Evolutionary conservation across 257 asterid genomes (phyloP), one percentile per base, ranked within the genome.

Genomic region (Gentiana straminea): DNA sequence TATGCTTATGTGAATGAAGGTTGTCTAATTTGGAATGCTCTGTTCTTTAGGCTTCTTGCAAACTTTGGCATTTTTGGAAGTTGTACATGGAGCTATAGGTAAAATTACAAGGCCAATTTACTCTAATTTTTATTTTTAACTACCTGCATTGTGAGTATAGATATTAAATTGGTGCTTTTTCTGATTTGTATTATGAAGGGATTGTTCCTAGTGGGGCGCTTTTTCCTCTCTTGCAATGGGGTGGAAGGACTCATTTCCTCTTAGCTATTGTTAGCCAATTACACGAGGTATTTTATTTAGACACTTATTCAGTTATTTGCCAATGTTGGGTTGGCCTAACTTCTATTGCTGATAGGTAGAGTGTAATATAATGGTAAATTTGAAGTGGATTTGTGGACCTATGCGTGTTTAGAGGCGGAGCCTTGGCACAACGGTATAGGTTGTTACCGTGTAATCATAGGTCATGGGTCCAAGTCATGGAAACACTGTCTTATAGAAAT

Each of bases 201-300:
- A 77, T 87, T 75, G 96, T 84, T 77, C 94, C 98, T 2, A 91
- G 89, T 77, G 98, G 96, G 35, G 62, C 71, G 52, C 35, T 84
- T 64, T 74, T 87, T 65, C 96, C 98, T 59, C 74, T 91, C 77
- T 71, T 87, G 95, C 98, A 91, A 71, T 87, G 98, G 98, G 94
- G 90, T 69, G 98, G 98, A 69, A 79, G 91, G 79, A 79, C 77
- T 65, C 96, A 91, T 75, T 87, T 84, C 67, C 68, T 91, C 75
- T 73, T 84, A 45, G 98, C 96, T 59, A 49, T 87, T 75, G 86
- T 84, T 62, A 70, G 69, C 36, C 64, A 64, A 38, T 73, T 91
- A 63, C 55, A 38, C 1, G 92, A 82, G 98, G 98, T 89, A 58
- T 35, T 41, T 49, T 2, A 6, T 4, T 10, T 41, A 39, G 24